Evolutionary conservation across 257 asterid species (phyloP), one percentile per base, ranked within the genome.

Genomic region (Hygrophila difformis): DNA sequence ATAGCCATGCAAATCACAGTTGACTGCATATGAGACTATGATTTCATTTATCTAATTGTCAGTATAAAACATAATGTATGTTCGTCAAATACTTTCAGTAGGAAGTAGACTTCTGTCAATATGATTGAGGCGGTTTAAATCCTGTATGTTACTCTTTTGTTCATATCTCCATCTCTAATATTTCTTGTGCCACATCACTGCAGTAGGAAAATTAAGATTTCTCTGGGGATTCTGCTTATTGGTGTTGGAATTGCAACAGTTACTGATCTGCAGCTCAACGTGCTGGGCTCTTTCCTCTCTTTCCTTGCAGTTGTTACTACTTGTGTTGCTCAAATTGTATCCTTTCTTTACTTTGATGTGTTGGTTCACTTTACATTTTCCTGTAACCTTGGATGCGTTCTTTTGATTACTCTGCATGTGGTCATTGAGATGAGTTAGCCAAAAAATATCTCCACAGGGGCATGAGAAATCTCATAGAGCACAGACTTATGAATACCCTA

Each of bases 161-260:
- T 22, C 39, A 6, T 35, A 26, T 29, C 28, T 46, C 34, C 31
- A 22, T 57, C 50, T 56, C 60, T 57, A 18, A 54, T 53, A 63
- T 62, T 28, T 24, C 21, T 39, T 49, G 56, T 49, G 45, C 48
- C 68, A 26, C 71, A 56, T 35, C 44, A 48, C 56, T 79, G 73
- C 87, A 86, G 96, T 78, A 57, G 70, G 73, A 79, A 54, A 64
- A 65, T 82, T 46, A 77, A 80, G 72, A 49, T 77, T 62, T 75
- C 94, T 61, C 84, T 86, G 49, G 49, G 47, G 43, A 45, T 82
- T 66, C 82, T 86, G 51, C 96, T 86, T 59, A 56, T 70, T 22
- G 96, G 96, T 63, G 96, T 86, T 59, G 94, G 96, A 36, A 78
- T 87, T 57, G 97, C 97, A 39, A 83, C 97, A 13, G 35, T 87